These are phyloP conservation scores for Syncephalastrum racemosum DNA, from an alignment of 371 early-diverging fungal species.

Conservation along the genomic window DNA sequence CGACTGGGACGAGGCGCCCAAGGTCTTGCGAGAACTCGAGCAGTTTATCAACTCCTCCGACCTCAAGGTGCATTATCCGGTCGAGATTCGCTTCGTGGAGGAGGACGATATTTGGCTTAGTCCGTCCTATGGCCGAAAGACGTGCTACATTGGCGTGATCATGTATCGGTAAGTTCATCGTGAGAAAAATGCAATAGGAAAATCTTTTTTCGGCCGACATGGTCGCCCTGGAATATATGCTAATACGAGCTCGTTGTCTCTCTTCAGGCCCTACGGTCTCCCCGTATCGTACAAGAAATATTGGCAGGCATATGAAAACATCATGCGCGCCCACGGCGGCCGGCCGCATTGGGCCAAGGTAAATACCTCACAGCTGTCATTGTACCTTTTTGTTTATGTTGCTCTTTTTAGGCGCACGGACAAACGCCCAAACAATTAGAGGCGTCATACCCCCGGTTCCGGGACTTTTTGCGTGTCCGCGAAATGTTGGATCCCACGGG, in stretches of 20 bases:
- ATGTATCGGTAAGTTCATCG: slow-evolving; percentile 65
- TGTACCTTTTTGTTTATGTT: neutral
- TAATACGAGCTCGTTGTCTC: neutral
- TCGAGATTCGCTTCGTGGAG: slow-evolving; percentile 80
- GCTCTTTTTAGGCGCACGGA: slow-evolving; percentile 51
- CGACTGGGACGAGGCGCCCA: slow-evolving; percentile 63
- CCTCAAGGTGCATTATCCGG: slow-evolving; percentile 73
- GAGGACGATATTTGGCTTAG: slow-evolving; percentile 81
- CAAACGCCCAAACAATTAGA: slow-evolving; percentile 56
- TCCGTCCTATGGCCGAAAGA: slow-evolving; percentile 67
- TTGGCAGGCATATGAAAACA: slow-evolving; percentile 76
- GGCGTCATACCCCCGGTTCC: slow-evolving; percentile 65
- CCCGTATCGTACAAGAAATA: slow-evolving; percentile 75
- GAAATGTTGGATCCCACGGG: slow-evolving; percentile 68
- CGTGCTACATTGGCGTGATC: slow-evolving; percentile 84
- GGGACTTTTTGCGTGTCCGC: slow-evolving; percentile 61
- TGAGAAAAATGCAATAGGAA: neutral
- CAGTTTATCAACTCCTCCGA: slow-evolving; percentile 54
- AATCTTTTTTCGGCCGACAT: neutral
- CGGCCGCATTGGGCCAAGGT: slow-evolving; percentile 90
- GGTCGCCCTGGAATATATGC: neutral
- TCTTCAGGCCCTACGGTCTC: slow-evolving; percentile 65
- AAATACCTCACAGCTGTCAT: neutral
- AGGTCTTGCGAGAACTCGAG: slow-evolving; percentile 64
- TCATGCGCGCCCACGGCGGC: slow-evolving; percentile 73